Evolutionary conservation across 2,329 filamentous ascomycete species (phyloP), one percentile per base, ranked within the genome.

Genomic region (Clarireedia sp.): DNA sequence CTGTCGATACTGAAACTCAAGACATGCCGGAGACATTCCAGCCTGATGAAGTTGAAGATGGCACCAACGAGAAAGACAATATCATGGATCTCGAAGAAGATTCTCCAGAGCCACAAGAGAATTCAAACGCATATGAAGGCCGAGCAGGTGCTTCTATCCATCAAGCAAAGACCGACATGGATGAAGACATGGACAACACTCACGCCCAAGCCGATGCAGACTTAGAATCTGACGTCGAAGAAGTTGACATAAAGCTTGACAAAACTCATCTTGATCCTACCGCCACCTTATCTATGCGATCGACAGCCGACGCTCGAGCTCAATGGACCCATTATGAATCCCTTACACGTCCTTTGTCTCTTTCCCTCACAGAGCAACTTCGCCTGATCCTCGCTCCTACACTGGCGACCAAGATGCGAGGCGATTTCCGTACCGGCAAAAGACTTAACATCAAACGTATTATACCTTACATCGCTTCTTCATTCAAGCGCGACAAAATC

Each of bases 401-500:
- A 0, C 85, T 95, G 52, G 91, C 92, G 1, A 97, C 94, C 38
- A 99, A 97, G 68, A 87, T 99, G 59, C 91, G 92, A 2, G 94
- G 94, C 44, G 90, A 95, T 63, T 97, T 95, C 80, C 89, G 94
- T 63, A 99, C 94, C 0, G 94, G 94, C 60, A 99, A 99, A 71
- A 87, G 94, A 0, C 89, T 99, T 65, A 99, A 97, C 73, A 96
- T 99, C 76, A 97, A 97, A 73, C 90, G 92, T 64, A 99, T 99
- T 73, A 99, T 99, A 66, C 94, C 95, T 0, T 99, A 99, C 74
- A 97, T 99, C 64, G 94, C 95, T 1, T 97, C 91, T 0, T 86
- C 88, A 68, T 99, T 96, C 79, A 97, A 96, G 78, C 89, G 94
- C 58, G 94, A 99, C 80, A 99, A 99, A 78, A 99, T 99, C 73